phyloP scores from a whole-genome alignment of 2,329 filamentous ascomycete species.

The Bipolaris zeicola region DNA sequence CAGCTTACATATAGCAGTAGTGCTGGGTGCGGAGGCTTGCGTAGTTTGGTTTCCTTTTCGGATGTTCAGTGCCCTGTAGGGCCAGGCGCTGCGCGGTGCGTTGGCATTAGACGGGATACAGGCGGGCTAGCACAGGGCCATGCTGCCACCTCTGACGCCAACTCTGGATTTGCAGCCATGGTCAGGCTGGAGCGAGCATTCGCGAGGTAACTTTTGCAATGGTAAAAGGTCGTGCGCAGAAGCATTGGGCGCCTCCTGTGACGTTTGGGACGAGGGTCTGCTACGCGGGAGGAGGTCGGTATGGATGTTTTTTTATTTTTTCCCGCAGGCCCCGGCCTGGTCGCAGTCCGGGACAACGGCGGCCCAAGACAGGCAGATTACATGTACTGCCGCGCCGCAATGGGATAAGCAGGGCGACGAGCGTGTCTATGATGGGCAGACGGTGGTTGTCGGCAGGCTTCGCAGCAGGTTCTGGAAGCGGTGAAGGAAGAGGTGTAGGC shows the following conservation, averaged over 20 bases:
- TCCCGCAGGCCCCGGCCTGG: slow-evolving; percentile 14
- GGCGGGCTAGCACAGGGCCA: slow-evolving; percentile 25
- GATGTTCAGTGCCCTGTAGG: slow-evolving; percentile 15
- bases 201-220: slow-evolving; percentile 24
- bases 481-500: slow-evolving; percentile 37
- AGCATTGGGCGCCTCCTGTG: slow-evolving; percentile 36
- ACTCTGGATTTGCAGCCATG: slow-evolving; percentile 25
- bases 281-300: slow-evolving; percentile 9
- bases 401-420: no score
- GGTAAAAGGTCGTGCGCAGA: slow-evolving; percentile 31
- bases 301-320: slow-evolving; percentile 15
- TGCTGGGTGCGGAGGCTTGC: slow-evolving; percentile 13
- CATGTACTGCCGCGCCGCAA: no score
- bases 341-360: no score
- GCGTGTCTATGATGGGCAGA: no score
- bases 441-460: no score
- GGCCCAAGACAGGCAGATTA: no score
- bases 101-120: slow-evolving; percentile 35
- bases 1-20: slow-evolving; percentile 32
- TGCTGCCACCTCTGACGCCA: slow-evolving; percentile 37
- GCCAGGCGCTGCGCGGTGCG: slow-evolving; percentile 45
- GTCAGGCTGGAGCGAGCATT: slow-evolving; percentile 27
- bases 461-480: slow-evolving; percentile 12
- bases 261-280: slow-evolving; percentile 30
- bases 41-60: slow-evolving; percentile 14